Evolutionary conservation across 2,329 filamentous ascomycete species (phyloP).

Genomic region (Alternaria sp.): DNA sequence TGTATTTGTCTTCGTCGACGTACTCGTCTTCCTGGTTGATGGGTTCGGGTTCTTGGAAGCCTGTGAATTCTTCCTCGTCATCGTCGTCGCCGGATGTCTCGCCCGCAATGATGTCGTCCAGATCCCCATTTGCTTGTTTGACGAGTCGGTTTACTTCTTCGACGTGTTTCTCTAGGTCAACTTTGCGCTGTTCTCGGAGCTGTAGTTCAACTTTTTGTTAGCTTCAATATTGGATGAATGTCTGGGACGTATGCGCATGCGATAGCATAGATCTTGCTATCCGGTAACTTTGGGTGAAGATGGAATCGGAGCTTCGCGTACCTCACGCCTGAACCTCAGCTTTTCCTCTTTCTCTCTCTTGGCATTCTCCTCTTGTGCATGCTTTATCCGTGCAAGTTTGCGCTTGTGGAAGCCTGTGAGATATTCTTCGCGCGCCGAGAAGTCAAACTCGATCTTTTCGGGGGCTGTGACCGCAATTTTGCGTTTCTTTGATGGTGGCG

Average conservation of each 20-base stretch:
- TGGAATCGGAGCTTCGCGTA: slow-evolving; percentile 52
- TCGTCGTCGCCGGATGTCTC: slow-evolving; percentile 40
- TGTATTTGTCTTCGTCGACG: slow-evolving; percentile 94
- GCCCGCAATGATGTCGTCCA: slow-evolving; percentile 42
- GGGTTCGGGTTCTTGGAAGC: slow-evolving; percentile 59
- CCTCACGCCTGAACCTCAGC: slow-evolving; percentile 77
- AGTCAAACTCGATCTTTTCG: slow-evolving; percentile 88
- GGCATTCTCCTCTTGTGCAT: slow-evolving; percentile 82
- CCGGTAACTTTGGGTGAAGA: background rate
- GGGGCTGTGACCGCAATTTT: slow-evolving; percentile 57
- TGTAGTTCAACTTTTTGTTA: slow-evolving; percentile 50
- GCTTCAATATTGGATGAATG: background rate
- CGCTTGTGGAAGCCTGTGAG: slow-evolving; percentile 97
- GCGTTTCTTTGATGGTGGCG: slow-evolving; percentile 46
- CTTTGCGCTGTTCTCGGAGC: slow-evolving; percentile 84
- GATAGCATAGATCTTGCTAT: background rate
- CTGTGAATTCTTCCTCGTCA: slow-evolving; percentile 51
- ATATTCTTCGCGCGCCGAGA: slow-evolving; percentile 80
- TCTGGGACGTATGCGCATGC: background rate
- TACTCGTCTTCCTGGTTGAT: slow-evolving; percentile 91
- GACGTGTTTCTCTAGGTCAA: slow-evolving; percentile 84
- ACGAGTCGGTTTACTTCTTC: slow-evolving; percentile 77
- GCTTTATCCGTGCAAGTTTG: slow-evolving; percentile 84
- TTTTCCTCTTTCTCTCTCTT: slow-evolving; percentile 81
- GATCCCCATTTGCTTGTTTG: slow-evolving; percentile 63